Conservation (phyloP, 345 rosid genomes). For the Mercurialis annua region DNA sequence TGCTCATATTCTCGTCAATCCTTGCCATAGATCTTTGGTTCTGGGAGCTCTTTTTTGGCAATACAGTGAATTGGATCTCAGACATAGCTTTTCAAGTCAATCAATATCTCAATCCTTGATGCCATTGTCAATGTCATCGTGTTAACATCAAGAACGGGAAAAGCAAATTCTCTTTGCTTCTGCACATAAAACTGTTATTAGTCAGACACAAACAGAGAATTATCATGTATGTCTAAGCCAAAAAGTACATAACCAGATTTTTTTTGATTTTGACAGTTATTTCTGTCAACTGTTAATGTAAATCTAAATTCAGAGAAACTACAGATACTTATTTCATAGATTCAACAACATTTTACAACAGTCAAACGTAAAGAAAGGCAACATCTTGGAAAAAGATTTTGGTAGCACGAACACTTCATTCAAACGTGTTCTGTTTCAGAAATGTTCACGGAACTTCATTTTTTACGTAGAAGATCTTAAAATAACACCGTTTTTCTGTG, state of each 20-base stretch:
- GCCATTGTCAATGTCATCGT: neutral
- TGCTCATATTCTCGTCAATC: conserved; percentile 65
- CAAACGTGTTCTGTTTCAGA: too few relatives aligned
- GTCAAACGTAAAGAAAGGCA: neutral
- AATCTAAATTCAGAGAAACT: neutral
- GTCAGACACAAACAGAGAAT: too few relatives aligned
- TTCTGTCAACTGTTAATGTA: neutral
- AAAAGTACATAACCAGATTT: too few relatives aligned
- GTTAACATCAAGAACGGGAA: neutral
- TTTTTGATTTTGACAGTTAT: too few relatives aligned
- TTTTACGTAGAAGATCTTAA: too few relatives aligned
- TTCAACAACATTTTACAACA: neutral
- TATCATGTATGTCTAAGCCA: neutral
- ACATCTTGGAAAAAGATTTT: neutral
- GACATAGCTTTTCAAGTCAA: conserved; percentile 39
- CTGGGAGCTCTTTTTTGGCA: conserved; percentile 75
- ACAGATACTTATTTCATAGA: too few relatives aligned
- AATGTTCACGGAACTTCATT: too few relatives aligned
- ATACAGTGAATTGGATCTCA: conserved; percentile 55
- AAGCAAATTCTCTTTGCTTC: neutral
- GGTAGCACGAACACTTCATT: too few relatives aligned
- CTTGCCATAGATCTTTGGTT: conserved; percentile 87
- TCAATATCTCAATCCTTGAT: conserved; percentile 21
- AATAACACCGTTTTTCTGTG: too few relatives aligned
- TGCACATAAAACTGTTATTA: neutral